A percentile compares a stretch with the other conserved stretches of the same genome.
phyloP scores from a whole-genome alignment of 1,139 yeast genomes.

The Blastobotrys indianensis region DNA sequence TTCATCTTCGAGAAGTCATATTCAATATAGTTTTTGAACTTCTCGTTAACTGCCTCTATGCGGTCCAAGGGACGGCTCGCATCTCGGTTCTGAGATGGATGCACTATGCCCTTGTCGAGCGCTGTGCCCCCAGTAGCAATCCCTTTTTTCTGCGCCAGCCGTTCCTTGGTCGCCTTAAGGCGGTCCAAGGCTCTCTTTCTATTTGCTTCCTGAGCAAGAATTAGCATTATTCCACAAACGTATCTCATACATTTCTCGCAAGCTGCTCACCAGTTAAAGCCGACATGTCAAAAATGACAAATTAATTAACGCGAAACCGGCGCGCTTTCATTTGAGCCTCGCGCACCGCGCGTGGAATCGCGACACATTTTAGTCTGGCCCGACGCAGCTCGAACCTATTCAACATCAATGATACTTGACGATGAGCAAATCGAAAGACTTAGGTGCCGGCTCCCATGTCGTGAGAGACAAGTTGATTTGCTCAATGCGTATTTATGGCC shows the following conservation, averaged over 20 bases:
- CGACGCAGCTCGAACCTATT: background rate
- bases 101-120: conserved; percentile 1
- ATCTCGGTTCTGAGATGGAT: conserved; percentile 3
- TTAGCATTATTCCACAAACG: too few relatives aligned
- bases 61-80: conserved; percentile 18
- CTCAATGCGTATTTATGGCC: conserved; percentile 20
- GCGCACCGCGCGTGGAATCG: too few relatives aligned
- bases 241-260: conserved; percentile 3
- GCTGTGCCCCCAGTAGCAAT: background rate
- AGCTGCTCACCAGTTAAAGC: conserved; percentile 4
- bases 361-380: background rate
- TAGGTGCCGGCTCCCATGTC: conserved; percentile 8
- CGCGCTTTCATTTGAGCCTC: background rate
- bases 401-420: conserved; percentile 5
- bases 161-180: conserved; percentile 42
- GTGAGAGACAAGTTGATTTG: conserved; percentile 22
- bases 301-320: background rate
- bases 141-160: conserved; percentile 13
- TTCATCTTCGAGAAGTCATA: conserved; percentile 87
- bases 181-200: conserved; percentile 55
- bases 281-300: background rate
- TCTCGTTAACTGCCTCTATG: conserved; percentile 24
- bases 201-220: conserved; percentile 44
- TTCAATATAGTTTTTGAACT: conserved; percentile 65
- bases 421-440: background rate